Evolutionary conservation across 805 yeast genomes (phyloP), one percentile per base, ranked within the genome.

Genomic region (Ogataea sp.): DNA sequence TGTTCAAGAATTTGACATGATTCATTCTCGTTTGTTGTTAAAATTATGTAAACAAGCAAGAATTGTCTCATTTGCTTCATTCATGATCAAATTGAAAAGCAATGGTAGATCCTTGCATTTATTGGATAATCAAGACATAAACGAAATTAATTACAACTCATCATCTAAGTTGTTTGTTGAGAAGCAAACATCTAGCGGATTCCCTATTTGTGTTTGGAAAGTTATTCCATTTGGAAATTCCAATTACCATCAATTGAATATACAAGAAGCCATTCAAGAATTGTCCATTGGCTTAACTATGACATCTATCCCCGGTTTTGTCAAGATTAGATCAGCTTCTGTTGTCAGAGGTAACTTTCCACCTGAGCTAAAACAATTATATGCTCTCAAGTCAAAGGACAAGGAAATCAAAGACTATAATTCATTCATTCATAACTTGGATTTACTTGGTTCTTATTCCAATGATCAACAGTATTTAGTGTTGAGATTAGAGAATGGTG

Each of bases 151-250:
- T 14, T 16, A 33, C 10, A 73, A 76, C 1, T 60, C 72, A 1
- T 68, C 61, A 48, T 60, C 68, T 40, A 75, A 73, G 43, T 69
- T 70, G 7, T 72, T 57, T 39, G 47, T 58, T 7, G 55, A 61
- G 29, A 30, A 37, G 18, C 20, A 18, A 20, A 18, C 27, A 15
- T 6, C 14, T 8, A 20, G 27, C 9, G 27, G 20, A 10, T 33
- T 16, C 11, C 6, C 20, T 8, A 38, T 56, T 25, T 56, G 56
- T 34, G 68, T 73, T 26, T 63, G 68, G 57, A 75, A 75, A 44
- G 52, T 76, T 15, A 64, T 74, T 38, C 79, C 82, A 9, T 73
- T 76, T 58, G 76, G 75, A 16, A 58, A 63, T 36, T 65, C 57
- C 17, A 59, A 55, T 26, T 48, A 52, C 27, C 67, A 64, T 6